Evolutionary conservation across 257 asterid genomes (phyloP), one percentile per base, ranked within the genome.

Genomic region (Cynanchum wilfordii): DNA sequence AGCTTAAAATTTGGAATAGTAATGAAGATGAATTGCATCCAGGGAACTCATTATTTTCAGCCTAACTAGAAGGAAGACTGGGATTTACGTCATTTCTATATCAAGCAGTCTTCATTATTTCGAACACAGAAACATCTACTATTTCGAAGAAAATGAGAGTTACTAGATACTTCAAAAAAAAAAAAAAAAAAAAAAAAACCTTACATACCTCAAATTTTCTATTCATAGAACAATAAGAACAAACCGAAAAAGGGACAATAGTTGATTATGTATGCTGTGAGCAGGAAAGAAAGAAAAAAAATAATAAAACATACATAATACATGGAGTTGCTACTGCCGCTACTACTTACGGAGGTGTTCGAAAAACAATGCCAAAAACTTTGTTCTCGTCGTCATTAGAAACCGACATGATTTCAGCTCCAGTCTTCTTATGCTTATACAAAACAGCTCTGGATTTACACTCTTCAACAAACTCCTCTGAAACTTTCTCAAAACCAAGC

Each of bases 391-490:
- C 99, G 8, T 95, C 98, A 71, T 92, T 95, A 20, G 90, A 87
- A 36, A 95, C 90, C 0, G 99, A 92, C 97, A 95, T 95, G 70
- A 95, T 81, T 84, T 95, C 96, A 3, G 99, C 94, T 10, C 97
- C 99, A 5, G 98, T 95, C 87, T 95, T 92, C 81, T 88, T 92
- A 78, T 95, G 99, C 86, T 95, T 95, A 75, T 92, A 92, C 84
- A 92, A 73, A 73, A 90, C 89, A 70, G 96, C 99, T 82, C 82
- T 83, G 24, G 99, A 95, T 59, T 95, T 95, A 74, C 97, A 95
- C 88, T 95, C 99, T 57, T 90, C 98, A 51, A 95, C 87, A 44
- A 90, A 92, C 83, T 95, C 91, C 84, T 89, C 98, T 60, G 91
- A 82, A 38, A 92, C 91, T 71, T 86, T 89, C 88, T 92, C 96